Evolutionary conservation across 306 rosid species (phyloP).

Genomic region (Cucumis melo): DNA sequence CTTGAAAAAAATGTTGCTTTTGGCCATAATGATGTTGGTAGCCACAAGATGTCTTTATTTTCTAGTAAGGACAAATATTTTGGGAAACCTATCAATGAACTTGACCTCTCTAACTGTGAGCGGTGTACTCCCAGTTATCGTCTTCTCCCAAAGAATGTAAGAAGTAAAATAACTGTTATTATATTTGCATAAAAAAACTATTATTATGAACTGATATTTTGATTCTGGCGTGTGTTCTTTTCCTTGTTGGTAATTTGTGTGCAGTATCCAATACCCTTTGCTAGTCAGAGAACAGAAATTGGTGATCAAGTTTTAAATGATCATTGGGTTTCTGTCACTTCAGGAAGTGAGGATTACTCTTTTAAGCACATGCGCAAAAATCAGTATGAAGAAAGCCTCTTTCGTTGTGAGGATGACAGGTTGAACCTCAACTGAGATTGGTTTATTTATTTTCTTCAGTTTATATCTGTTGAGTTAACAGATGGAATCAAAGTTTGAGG

Average conservation of each 20-base stretch:
- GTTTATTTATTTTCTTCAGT: not conserved
- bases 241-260: not conserved
- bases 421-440: constrained; percentile 10
- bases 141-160: constrained; percentile 80
- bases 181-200: not conserved
- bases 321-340: constrained; percentile 97
- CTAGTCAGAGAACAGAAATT: constrained; percentile 83
- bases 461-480: not conserved
- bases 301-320: constrained; percentile 90
- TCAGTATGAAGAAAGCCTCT: constrained; percentile 94
- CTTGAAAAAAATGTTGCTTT: not conserved
- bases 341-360: constrained; percentile 99
- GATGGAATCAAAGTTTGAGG: not conserved
- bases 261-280: constrained; percentile 90
- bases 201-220: not conserved
- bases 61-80: constrained; percentile 56
- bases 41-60: constrained; percentile 6
- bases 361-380: constrained; percentile 96
- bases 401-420: constrained; percentile 99
- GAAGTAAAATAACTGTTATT: not conserved
- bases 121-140: constrained; percentile 93
- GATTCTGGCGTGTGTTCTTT: not conserved
- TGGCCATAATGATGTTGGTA: constrained; percentile 4
- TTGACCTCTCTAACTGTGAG: constrained; percentile 78
- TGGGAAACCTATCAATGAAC: constrained; percentile 91